Conservation (phyloP, 257 asterid genomes). For the Salvia miltiorrhiza region DNA sequence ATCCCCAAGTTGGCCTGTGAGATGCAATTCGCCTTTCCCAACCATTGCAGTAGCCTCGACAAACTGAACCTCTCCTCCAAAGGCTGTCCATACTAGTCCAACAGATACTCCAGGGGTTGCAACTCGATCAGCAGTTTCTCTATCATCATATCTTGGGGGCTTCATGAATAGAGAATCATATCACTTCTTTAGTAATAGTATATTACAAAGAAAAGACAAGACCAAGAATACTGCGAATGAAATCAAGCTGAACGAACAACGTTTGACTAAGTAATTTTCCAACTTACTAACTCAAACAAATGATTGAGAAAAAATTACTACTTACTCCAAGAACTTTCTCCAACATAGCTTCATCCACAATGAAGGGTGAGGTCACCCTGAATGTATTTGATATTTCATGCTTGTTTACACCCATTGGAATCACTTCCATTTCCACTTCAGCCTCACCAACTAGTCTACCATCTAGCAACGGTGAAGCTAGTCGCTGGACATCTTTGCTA, state of each 20-base stretch:
- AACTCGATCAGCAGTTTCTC: slow-evolving; percentile 87
- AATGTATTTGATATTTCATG: slow-evolving; percentile 77
- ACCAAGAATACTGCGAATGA: slow-evolving; percentile 2
- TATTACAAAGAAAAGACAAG: slow-evolving; percentile 11
- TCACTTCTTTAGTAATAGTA: slow-evolving; percentile 5
- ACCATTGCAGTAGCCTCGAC: slow-evolving; percentile 92
- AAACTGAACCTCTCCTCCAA: slow-evolving; percentile 98
- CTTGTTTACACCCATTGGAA: slow-evolving; percentile 79
- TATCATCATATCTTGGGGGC: slow-evolving; percentile 94
- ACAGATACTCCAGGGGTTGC: slow-evolving; percentile 92
- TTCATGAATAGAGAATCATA: slow-evolving; percentile 27
- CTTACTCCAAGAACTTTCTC: slow-evolving; percentile 99
- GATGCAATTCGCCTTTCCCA: slow-evolving; percentile 97
- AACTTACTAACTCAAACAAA: background rate
- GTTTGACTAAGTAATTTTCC: slow-evolving; percentile 20
- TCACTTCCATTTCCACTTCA: slow-evolving; percentile 98
- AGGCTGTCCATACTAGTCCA: slow-evolving; percentile 92
- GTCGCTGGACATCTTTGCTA: slow-evolving; percentile 78
- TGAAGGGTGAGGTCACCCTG: slow-evolving; percentile 56
- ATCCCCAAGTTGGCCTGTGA: slow-evolving; percentile 98
- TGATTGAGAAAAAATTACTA: slow-evolving; percentile 15
- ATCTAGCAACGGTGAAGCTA: slow-evolving; percentile 78
- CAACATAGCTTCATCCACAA: slow-evolving; percentile 91
- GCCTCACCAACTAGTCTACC: slow-evolving; percentile 84
- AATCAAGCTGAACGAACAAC: slow-evolving; percentile 21